These are phyloP conservation scores for Blastocladiella emersonii DNA, from an alignment of 371 early-diverging fungal species.

Conservation along the genomic window DNA sequence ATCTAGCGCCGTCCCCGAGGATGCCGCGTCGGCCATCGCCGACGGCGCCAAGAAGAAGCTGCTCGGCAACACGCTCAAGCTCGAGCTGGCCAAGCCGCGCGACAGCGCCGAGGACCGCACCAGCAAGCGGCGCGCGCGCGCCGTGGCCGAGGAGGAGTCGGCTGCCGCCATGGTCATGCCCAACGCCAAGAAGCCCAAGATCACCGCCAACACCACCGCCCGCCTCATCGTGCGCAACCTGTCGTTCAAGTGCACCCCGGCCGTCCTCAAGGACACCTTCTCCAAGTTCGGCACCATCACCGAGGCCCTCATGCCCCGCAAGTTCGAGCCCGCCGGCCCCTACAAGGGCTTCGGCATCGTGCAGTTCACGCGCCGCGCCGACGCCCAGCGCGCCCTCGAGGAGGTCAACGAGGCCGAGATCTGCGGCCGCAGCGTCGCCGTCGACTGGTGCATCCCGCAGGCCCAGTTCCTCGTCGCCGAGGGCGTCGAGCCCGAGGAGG, in stretches of 20 bases:
- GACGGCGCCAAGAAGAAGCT: slow-evolving; percentile 56
- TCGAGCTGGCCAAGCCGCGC: neutral
- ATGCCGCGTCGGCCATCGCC: slow-evolving; percentile 63
- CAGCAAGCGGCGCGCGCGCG: neutral
- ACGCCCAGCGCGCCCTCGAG: slow-evolving; percentile 54
- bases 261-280: neutral
- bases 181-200: neutral
- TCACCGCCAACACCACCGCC: slow-evolving; percentile 27
- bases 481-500: slow-evolving; percentile 3
- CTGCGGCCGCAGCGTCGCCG: slow-evolving; percentile 57
- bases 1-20: slow-evolving; percentile 64
- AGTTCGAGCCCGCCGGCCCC: slow-evolving; percentile 49
- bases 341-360: slow-evolving; percentile 80
- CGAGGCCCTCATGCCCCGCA: slow-evolving; percentile 50
- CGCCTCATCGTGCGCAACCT: slow-evolving; percentile 84
- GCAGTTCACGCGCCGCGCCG: slow-evolving; percentile 48
- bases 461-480: slow-evolving; percentile 46
- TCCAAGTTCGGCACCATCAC: slow-evolving; percentile 38
- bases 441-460: slow-evolving; percentile 75
- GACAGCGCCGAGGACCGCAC: neutral
- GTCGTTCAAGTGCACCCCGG: slow-evolving; percentile 46
- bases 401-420: slow-evolving; percentile 56
- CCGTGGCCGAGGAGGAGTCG: neutral
- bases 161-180: neutral
- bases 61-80: slow-evolving; percentile 3